A percentile compares a stretch with the other conserved stretches of the same genome.
These are phyloP conservation scores for Geosmithia putterillii DNA, from an alignment of 2,329 filamentous ascomycete species.

Conservation along the genomic window DNA sequence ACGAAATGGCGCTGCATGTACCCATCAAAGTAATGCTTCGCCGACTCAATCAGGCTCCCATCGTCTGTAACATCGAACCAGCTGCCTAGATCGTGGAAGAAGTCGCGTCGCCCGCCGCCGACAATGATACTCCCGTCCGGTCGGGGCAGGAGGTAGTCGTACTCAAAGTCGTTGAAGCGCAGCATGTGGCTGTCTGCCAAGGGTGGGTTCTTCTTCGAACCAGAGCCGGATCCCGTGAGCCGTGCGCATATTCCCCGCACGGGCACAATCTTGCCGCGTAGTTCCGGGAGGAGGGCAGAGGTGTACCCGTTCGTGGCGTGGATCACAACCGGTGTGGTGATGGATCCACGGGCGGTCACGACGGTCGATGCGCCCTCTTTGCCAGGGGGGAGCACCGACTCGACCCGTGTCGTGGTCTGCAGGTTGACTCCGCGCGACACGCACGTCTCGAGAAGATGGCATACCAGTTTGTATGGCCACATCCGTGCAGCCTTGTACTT, in stretches of 20 bases:
- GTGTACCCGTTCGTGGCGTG: background rate
- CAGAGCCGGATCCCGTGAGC: background rate
- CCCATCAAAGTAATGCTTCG: slow-evolving; percentile 25
- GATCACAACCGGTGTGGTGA: background rate
- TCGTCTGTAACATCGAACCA: slow-evolving; percentile 34
- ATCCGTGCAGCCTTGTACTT: background rate
- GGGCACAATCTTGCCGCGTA: background rate
- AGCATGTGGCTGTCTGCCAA: slow-evolving; percentile 1
- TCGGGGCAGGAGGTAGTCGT: slow-evolving; percentile 25
- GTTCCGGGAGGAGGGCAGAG: background rate
- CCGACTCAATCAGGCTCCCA: slow-evolving; percentile 21
- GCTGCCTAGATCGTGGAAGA: slow-evolving; percentile 13
- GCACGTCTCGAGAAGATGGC: background rate
- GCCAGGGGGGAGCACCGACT: background rate
- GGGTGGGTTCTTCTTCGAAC: background rate
- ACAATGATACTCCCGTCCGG: slow-evolving; percentile 28
- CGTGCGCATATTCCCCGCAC: background rate
- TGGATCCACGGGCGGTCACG: background rate
- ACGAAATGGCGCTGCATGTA: slow-evolving; percentile 32
- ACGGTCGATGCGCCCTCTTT: background rate
- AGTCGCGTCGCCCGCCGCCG: slow-evolving; percentile 25
- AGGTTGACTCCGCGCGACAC: background rate
- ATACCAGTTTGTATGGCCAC: background rate
- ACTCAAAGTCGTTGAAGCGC: slow-evolving; percentile 7
- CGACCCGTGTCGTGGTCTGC: background rate